Base-by-base conservation (phyloP, 768 basidiomycete genomes). In the Leucocoprinus birnbaumii region DNA sequence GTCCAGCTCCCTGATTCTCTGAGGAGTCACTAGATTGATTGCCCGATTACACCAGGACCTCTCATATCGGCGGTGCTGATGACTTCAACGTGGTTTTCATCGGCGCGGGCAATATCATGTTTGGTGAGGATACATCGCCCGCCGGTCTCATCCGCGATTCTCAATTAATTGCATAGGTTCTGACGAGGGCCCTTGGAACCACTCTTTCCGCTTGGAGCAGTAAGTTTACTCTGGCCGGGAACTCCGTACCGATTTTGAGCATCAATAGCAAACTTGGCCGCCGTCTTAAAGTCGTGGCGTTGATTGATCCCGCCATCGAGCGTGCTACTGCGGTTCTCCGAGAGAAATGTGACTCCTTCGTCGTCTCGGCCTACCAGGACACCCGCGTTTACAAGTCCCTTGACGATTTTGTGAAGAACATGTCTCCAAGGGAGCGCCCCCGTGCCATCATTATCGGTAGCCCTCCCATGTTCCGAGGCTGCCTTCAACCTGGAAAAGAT, bases 61-160 rank as follows among this genome's bases (percentile, higher is more conserved):
- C 71, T 60, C 77, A 81, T 47, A 65, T 84, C 51, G 76, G 75
- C 51, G 86, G 85, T 14, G 71, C 82, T 46, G 83, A 88, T 61
- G 78, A 87, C 65, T 97, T 97, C 80, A 96, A 97, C 68, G 86
- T 98, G 51, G 84, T 96, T 68, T 94, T 96, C 71, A 78, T 98
- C 62, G 95, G 95, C 48, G 95, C 95, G 24, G 95, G 94, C 14
- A 96, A 97, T 73, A 95, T 98, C 74, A 97, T 97, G 94, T 98
- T 98, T 67, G 95, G 94, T 84, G 51, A 53, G 31, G 21, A 35
- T 3, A n/a, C 48, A 42, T 48, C 43, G 22, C 6, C 8, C 11
- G 27, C 34, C 26, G n/a, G 37, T 49, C 41, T 34, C 19, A 47
- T 42, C 19, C 26, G 40, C 41, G 26, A 35, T 53, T 27, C 58